Conservation (phyloP, 768 basidiomycete species). For the Omphalotus guepiniiformis region DNA sequence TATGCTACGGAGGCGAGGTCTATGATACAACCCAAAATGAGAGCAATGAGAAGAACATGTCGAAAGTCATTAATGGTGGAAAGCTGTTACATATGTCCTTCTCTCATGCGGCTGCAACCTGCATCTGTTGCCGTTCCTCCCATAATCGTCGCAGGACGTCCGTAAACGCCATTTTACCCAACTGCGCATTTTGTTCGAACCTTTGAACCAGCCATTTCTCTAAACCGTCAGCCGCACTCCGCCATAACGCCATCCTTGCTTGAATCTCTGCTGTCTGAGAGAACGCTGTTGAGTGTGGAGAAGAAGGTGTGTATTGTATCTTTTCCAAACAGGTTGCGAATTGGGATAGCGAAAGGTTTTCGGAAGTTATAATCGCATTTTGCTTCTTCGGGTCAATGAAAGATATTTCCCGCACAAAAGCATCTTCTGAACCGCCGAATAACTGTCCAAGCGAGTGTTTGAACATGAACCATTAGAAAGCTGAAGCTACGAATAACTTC, state of each 20-base stretch:
- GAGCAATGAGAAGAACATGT: too few relatives aligned
- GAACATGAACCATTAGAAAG: constrained; percentile 7
- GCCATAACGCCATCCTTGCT: constrained; percentile 76
- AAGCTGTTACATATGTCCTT: neutral
- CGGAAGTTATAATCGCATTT: constrained; percentile 80
- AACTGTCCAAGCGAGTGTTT: constrained; percentile 67
- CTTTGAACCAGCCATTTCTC: constrained; percentile 85
- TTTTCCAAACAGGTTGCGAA: constrained; percentile 90
- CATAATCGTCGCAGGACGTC: constrained; percentile 78
- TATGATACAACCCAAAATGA: too few relatives aligned
- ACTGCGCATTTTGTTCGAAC: constrained; percentile 88
- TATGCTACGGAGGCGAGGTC: too few relatives aligned
- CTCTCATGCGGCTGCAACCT: constrained; percentile 21
- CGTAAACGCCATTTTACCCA: constrained; percentile 87
- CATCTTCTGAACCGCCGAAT: constrained; percentile 90
- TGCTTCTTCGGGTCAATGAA: constrained; percentile 85
- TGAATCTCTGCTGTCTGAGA: constrained; percentile 91
- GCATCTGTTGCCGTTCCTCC: constrained; percentile 61
- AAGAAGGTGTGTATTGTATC: constrained; percentile 80
- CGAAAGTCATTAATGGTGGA: too few relatives aligned
- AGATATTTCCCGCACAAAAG: constrained; percentile 91
- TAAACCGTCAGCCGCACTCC: constrained; percentile 74
- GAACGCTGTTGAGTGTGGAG: constrained; percentile 63
- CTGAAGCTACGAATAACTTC: constrained; percentile 49
- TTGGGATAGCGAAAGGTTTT: constrained; percentile 93